Base-by-base conservation (phyloP, 2,329 filamentous ascomycete species). In the Pseudomassariella vexata region DNA sequence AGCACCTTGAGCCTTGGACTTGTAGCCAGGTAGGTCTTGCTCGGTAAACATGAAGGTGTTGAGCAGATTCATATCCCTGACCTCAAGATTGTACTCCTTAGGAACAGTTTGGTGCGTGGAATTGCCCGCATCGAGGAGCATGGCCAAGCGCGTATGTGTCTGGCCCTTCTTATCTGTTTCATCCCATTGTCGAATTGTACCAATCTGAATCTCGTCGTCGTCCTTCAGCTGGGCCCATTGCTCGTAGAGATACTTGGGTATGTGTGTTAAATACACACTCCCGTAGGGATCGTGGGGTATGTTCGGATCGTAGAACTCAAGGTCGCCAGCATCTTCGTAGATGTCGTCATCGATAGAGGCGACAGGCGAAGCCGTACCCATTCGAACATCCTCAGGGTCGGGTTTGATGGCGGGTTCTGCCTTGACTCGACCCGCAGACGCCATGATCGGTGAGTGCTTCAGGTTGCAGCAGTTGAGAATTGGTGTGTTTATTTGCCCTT, bases 31-130 rank as follows among this genome's bases (percentile, higher is more conserved):
- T 15, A 95, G 72, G 50, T 96, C 87, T 56, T 94, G 88, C 60
- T 98, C 92, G 24, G 84, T 88, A 53, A 98, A 98, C 35, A 96
- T 68, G 54, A 84, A 94, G 14, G 88, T 92, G 59, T 95, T 95
- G 49, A 76, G 77, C 20, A 90, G 77, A n/a, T 74, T 56, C 34
- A 57, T 50, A 30, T 70, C 66, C 34, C 61, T 79, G 28, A 87
- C 70, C 28, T 87, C 79, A 36, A 96, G 65, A 44, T 86, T 76
- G 60, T 95, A 98, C 51, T 94, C 87, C 51, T 86, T 86, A 9
- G 89, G 88, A n/a, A 95, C 69, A 5, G 71, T 63, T 45, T 82
- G 73, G 53, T 94, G 87, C 41, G 78, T 70, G 6, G 74, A 66
- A 30, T 82, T 66, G 31, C 78, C 70, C 15, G 70, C 69, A 48